Percentiles rank a stretch among this genome's conserved stretches.
These are phyloP conservation scores for Monosporascus cannonballus DNA, from an alignment of 2,329 filamentous ascomycete species.

Conservation along the genomic window DNA sequence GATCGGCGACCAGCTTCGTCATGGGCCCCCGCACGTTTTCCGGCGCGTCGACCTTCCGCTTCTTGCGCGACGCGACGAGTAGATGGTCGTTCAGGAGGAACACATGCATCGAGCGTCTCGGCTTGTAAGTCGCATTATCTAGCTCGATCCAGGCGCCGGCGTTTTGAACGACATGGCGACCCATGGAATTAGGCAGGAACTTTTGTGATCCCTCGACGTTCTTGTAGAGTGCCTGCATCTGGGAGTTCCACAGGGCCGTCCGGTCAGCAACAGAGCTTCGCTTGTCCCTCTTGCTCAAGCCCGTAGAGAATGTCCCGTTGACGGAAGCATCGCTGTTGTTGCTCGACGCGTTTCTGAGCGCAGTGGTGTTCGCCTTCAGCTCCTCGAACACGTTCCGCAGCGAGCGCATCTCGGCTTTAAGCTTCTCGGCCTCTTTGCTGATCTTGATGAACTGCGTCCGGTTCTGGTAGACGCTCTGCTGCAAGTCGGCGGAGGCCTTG, in stretches of 20 bases:
- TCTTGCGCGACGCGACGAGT: slow-evolving; percentile 85
- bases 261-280: slow-evolving; percentile 78
- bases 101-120: slow-evolving; percentile 79
- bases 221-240: slow-evolving; percentile 85
- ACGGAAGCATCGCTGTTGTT: slow-evolving; percentile 39
- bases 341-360: slow-evolving; percentile 54
- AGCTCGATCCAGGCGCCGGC: slow-evolving; percentile 92
- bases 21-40: slow-evolving; percentile 46
- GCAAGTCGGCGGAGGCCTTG: slow-evolving; percentile 74
- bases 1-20: slow-evolving; percentile 82
- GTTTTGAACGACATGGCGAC: slow-evolving; percentile 91
- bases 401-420: slow-evolving; percentile 92
- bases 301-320: slow-evolving; percentile 45
- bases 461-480: slow-evolving; percentile 95
- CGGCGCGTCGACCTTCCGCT: slow-evolving; percentile 72
- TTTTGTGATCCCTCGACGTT: slow-evolving; percentile 97
- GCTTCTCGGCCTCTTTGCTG: slow-evolving; percentile 96
- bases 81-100: slow-evolving; percentile 93
- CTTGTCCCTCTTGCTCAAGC: slow-evolving; percentile 67
- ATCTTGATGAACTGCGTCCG: slow-evolving; percentile 98
- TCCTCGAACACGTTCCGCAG: slow-evolving; percentile 89
- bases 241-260: slow-evolving; percentile 61
- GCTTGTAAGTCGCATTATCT: slow-evolving; percentile 96
- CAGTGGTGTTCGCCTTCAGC: slow-evolving; percentile 70
- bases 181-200: slow-evolving; percentile 82